A percentile compares a stretch with the other conserved stretches of the same genome.
Evolutionary conservation across 805 yeast genomes (phyloP).

Genomic region (Myxozyma melibiosi): DNA sequence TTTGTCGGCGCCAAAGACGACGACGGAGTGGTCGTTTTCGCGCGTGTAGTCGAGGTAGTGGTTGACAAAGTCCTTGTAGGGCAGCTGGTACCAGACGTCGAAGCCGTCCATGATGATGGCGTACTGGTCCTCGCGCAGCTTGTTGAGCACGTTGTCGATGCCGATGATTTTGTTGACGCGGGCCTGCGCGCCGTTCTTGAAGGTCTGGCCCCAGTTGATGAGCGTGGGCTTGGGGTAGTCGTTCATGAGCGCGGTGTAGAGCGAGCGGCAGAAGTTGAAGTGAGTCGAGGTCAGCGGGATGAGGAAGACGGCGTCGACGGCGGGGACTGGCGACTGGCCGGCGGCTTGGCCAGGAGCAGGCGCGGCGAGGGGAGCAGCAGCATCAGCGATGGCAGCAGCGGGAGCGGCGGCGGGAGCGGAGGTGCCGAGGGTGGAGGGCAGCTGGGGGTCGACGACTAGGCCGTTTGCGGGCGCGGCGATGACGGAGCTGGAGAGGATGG

Average conservation of each 20-base stretch:
- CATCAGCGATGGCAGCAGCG: neutral
- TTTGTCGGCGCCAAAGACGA: slow-evolving; percentile 32
- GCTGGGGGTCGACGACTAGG: neutral
- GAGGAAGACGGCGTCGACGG: slow-evolving; percentile 25
- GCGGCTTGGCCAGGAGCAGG: neutral
- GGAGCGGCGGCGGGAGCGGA: neutral
- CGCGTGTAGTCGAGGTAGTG: slow-evolving; percentile 12
- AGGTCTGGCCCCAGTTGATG: slow-evolving; percentile 31
- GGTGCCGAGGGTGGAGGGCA: neutral
- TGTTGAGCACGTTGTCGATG: slow-evolving; percentile 17
- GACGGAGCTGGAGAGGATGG: neutral
- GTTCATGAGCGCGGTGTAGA: slow-evolving; percentile 32
- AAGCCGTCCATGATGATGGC: slow-evolving; percentile 33
- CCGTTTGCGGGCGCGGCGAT: neutral
- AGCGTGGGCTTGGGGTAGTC: slow-evolving; percentile 32
- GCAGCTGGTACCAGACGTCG: slow-evolving; percentile 34
- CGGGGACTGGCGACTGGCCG: neutral
- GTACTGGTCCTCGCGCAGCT: slow-evolving; percentile 14
- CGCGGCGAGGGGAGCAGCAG: neutral
- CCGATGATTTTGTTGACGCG: slow-evolving; percentile 31
- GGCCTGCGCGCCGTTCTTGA: slow-evolving; percentile 11
- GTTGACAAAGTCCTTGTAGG: slow-evolving; percentile 16
- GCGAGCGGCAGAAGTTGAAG: slow-evolving; percentile 33
- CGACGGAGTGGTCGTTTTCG: slow-evolving; percentile 2
- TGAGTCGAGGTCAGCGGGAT: slow-evolving; percentile 31